phyloP scores from a whole-genome alignment of 202 grass and related monocot genomes.

The Carex arenaria region DNA sequence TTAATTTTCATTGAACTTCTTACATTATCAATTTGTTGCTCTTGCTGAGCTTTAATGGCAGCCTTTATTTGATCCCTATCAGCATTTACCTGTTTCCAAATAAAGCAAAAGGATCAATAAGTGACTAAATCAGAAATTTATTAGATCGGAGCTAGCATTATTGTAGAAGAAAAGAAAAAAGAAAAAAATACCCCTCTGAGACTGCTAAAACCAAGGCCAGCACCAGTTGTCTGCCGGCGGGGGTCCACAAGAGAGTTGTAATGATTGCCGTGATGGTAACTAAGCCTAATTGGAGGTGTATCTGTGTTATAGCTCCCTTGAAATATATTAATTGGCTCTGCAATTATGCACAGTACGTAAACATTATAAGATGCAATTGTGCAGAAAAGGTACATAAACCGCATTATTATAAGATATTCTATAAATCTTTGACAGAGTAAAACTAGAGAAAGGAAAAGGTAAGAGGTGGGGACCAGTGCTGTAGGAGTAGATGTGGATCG shows the following conservation, averaged over 20 bases:
- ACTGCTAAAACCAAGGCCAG: slow-evolving; percentile 90
- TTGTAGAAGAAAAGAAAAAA: not conserved
- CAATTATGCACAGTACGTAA: not conserved
- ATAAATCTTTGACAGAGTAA: not conserved
- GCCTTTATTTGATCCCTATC: slow-evolving; percentile 95
- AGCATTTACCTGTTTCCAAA: slow-evolving; percentile 60
- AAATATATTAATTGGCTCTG: slow-evolving; percentile 99
- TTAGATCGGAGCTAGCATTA: not conserved
- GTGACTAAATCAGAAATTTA: not conserved
- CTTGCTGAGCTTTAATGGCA: slow-evolving; percentile 97
- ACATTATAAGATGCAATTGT: slow-evolving; percentile 38
- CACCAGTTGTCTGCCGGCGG: slow-evolving; percentile 61
- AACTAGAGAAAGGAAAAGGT: slow-evolving; percentile 9
- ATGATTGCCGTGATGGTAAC: slow-evolving; percentile 98
- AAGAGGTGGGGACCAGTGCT: slow-evolving; percentile 55
- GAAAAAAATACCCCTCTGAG: slow-evolving; percentile 84
- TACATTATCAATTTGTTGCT: slow-evolving; percentile 96
- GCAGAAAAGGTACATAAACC: not conserved
- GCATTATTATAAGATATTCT: not conserved
- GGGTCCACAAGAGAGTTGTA: slow-evolving; percentile 98
- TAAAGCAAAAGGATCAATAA: not conserved
- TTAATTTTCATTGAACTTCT: slow-evolving; percentile 22
- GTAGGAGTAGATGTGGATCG: slow-evolving; percentile 98
- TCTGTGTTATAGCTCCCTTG: slow-evolving; percentile 96
- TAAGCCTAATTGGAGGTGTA: slow-evolving; percentile 86